A percentile compares a stretch with the other conserved stretches of the same genome.
phyloP scores from a whole-genome alignment of 192 early-diverging fungal species.

The Neocallimastix lanati region DNA sequence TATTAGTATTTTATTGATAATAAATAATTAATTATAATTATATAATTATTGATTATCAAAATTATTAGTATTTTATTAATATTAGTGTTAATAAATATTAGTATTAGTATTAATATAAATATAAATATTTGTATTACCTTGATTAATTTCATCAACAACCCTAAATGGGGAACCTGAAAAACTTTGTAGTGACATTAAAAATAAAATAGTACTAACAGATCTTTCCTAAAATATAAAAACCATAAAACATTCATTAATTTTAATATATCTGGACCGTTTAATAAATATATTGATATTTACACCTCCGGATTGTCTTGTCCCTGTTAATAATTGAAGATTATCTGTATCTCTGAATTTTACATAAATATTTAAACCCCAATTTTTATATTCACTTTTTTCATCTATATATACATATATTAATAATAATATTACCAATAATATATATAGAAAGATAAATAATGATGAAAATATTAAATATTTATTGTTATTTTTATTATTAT shows the following conservation, averaged over 20 bases:
- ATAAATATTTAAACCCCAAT: conserved; percentile 85
- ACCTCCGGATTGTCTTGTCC: conserved; percentile 82
- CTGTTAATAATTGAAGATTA: conserved; percentile 61
- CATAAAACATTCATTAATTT: neutral
- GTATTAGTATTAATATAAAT: too few species aligned
- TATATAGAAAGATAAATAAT: neutral
- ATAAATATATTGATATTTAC: conserved; percentile 30
- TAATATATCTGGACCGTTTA: neutral
- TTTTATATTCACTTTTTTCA: conserved; percentile 54
- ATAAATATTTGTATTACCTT: too few species aligned
- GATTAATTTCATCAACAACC: conserved; percentile 98
- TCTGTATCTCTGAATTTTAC: conserved; percentile 85
- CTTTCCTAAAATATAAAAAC: conserved; percentile 46
- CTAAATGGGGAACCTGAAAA: conserved; percentile 81
- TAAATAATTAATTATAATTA: too few species aligned
- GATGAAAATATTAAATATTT: neutral
- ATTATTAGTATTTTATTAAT: too few species aligned
- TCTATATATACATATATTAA: conserved; percentile 2
- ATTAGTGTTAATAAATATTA: too few species aligned
- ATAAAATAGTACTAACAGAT: conserved; percentile 87
- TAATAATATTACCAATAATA: too few species aligned
- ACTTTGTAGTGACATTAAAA: conserved; percentile 80
- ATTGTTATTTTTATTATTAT: conserved; percentile 20
- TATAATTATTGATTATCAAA: too few species aligned
- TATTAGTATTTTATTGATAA: too few species aligned